phyloP scores from a whole-genome alignment of 495 filamentous ascomycete species.

The Filosporella fistucella region DNA sequence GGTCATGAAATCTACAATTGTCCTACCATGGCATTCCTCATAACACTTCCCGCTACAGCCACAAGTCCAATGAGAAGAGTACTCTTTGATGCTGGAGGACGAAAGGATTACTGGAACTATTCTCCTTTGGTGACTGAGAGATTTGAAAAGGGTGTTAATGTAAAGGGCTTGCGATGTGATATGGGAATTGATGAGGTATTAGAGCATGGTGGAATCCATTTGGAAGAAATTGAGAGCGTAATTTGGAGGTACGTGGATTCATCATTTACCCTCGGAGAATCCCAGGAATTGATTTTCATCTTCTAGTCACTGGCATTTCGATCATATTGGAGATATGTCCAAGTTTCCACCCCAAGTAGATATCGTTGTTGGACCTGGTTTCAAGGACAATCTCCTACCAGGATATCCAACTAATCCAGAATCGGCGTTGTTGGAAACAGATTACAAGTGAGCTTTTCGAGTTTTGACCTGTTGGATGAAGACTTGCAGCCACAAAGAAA shows the following conservation, averaged over 20 bases:
- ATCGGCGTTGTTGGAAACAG: conserved; percentile 34
- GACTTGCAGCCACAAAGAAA: no score
- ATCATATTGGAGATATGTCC: conserved; percentile 43
- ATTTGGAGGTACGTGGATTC: conserved; percentile 40
- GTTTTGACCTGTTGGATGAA: no score
- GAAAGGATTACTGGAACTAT: conserved; percentile 44
- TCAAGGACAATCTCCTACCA: conserved; percentile 40
- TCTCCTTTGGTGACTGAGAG: conserved; percentile 28
- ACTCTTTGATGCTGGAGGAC: conserved; percentile 56
- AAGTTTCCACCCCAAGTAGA: conserved; percentile 44
- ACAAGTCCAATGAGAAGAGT: no score
- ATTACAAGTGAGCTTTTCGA: conserved; percentile 32
- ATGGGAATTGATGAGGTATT: conserved; percentile 48
- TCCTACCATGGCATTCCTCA: conserved; percentile 50
- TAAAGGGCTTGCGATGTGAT: conserved; percentile 32
- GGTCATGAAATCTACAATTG: conserved; percentile 35
- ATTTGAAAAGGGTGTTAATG: conserved; percentile 27
- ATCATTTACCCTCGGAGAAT: background rate
- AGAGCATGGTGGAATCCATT: conserved; percentile 37
- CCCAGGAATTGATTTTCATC: background rate
- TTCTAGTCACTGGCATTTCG: conserved; percentile 19
- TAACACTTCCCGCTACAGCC: conserved; percentile 40
- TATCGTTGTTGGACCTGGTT: conserved; percentile 54
- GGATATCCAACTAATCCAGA: conserved; percentile 44
- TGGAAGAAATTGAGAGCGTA: conserved; percentile 42